Evolutionary conservation across 208 protist genomes (phyloP), one percentile per base, ranked within the genome.

Genomic region (Leishmania lainsoni): DNA sequence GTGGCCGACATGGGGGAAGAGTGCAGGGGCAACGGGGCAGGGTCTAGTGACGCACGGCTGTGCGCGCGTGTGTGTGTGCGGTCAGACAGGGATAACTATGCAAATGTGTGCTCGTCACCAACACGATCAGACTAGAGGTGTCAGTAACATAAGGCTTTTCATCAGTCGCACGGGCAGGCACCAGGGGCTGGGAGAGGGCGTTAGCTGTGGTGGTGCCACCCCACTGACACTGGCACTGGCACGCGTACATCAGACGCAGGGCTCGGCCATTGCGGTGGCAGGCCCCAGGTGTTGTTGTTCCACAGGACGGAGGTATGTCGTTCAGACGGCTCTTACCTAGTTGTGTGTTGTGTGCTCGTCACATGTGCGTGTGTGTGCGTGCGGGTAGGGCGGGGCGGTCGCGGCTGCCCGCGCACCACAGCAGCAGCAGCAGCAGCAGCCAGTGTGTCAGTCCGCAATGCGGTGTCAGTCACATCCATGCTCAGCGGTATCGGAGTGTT

Each of bases 71-170:
- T 68, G 29, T 4, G n/a, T 49, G 74, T 54, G 69, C 68, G 51
- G 61, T 86, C 83, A 86, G 83, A 86, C 83, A 86, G 83, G 83
- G 83, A 86, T 86, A 86, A 86, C 83, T 83, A 81, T 88, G 72
- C 79, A 81, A 51, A 79, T 85, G 84, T 75, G 84, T 85, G 80
- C 48, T 84, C 84, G 84, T 84, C 84, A 88, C 77, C 75, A 54
- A 83, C 8, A 65, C 9, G 82, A 56, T 88, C 76, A 86, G 81
- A 88, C 81, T 73, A 88, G 82, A 88, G 83, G 84, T 87, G 84
- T 87, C 75, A 79, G 75, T 79, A 79, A 54, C 75, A 79, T 79
- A 45, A 68, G 75, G 3, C 49, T 79, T 79, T 17, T 79, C 75
- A 81, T 81, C 78, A 81, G 52, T 76, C 39, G 68, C 78, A 75